These are phyloP conservation scores for Glycine tomentella DNA, from an alignment of 306 rosid genomes.

Conservation along the genomic window DNA sequence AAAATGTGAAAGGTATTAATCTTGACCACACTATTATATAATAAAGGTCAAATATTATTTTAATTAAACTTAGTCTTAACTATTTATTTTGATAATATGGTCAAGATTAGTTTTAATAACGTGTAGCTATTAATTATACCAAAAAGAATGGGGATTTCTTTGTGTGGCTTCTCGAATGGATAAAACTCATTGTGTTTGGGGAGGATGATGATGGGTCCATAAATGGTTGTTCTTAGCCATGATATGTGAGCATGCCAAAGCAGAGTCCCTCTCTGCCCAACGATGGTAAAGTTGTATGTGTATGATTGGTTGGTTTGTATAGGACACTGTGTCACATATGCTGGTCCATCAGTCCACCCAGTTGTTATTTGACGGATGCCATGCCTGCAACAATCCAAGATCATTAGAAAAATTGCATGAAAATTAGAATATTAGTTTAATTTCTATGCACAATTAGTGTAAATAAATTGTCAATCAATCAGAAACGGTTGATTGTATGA, in stretches of 20 bases:
- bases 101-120: not conserved
- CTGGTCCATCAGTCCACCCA: conserved; percentile 91
- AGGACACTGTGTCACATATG: conserved; percentile 89
- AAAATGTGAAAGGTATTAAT: not conserved
- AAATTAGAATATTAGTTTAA: not conserved
- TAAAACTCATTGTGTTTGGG: conserved; percentile 73
- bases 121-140: conserved; percentile 54
- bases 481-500: not conserved
- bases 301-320: conserved; percentile 70
- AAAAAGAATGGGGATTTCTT: conserved; percentile 71
- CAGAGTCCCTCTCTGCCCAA: conserved; percentile 82
- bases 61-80: not conserved
- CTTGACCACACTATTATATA: not conserved
- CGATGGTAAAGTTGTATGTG: conserved; percentile 77
- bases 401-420: not conserved
- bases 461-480: not conserved
- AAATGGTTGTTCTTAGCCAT: conserved; percentile 74
- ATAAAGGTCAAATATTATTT: not conserved
- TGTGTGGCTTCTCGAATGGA: conserved; percentile 75
- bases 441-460: not conserved
- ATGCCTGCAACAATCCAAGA: conserved; percentile 62
- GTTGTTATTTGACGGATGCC: conserved; percentile 71
- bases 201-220: conserved; percentile 83
- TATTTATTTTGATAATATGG: not conserved
- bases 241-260: conserved; percentile 90